A percentile compares a stretch with the other conserved stretches of the same genome.
These are phyloP conservation scores for Penicillium taxi DNA, from an alignment of 495 filamentous ascomycete species.

Conservation along the genomic window DNA sequence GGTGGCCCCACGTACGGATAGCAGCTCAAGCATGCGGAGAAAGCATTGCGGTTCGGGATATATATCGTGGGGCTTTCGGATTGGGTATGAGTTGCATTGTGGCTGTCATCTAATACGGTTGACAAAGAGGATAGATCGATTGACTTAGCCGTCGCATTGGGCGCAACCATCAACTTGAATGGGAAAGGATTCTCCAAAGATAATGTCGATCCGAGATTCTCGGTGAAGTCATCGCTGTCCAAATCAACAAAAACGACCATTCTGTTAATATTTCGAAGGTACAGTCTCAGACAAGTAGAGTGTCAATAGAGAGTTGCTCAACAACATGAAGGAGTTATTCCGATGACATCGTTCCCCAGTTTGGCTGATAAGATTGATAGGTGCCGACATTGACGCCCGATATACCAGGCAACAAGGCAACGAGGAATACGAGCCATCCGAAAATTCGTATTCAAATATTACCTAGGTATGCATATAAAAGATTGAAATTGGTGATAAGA, in stretches of 20 bases:
- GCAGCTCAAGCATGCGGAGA: slow-evolving; percentile 73
- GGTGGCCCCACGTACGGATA: slow-evolving; percentile 62
- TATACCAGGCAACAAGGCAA: too few species aligned
- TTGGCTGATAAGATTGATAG: too few species aligned
- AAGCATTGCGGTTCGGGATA: slow-evolving; percentile 59
- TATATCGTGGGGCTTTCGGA: not conserved
- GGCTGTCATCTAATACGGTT: slow-evolving; percentile 8
- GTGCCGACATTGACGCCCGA: too few species aligned
- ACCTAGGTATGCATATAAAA: too few species aligned
- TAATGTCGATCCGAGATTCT: slow-evolving; percentile 13
- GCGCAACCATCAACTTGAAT: slow-evolving; percentile 17
- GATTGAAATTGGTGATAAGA: too few species aligned
- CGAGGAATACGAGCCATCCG: too few species aligned
- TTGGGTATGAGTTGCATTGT: slow-evolving; percentile 14
- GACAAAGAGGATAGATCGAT: slow-evolving; percentile 10
- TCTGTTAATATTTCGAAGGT: too few species aligned
- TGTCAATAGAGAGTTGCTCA: too few species aligned
- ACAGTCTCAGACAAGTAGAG: too few species aligned
- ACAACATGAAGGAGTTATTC: too few species aligned
- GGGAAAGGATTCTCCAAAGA: slow-evolving; percentile 18
- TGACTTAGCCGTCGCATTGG: slow-evolving; percentile 1
- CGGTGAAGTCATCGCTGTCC: slow-evolving; percentile 26
- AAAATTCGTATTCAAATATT: too few species aligned
- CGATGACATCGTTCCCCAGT: too few species aligned
- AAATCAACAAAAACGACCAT: slow-evolving; percentile 45